A percentile compares a stretch with the other conserved stretches of the same genome.
These are phyloP conservation scores for Trametopsis cervina DNA, from an alignment of 768 basidiomycete species.

Conservation along the genomic window DNA sequence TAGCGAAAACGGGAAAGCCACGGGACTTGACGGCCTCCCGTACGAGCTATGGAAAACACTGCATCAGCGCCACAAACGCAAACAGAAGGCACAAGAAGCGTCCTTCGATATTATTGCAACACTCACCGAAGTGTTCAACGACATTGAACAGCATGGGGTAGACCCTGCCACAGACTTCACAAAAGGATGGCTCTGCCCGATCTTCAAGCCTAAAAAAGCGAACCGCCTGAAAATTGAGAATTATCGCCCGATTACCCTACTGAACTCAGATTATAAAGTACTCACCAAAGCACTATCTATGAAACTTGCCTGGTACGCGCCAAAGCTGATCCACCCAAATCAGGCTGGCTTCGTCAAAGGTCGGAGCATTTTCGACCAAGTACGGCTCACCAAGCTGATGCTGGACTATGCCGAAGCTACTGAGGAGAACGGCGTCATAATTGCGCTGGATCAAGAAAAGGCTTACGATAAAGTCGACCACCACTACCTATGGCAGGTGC, in stretches of 20 bases:
- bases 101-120: not conserved
- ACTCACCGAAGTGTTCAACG: slow-evolving; percentile 3
- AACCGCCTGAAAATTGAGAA: slow-evolving; percentile 9
- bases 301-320: slow-evolving; percentile 3
- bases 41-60: slow-evolving; percentile 10
- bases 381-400: slow-evolving; percentile 5
- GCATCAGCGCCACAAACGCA: not conserved
- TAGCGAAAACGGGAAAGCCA: not conserved
- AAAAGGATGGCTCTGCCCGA: slow-evolving; percentile 13
- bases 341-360: slow-evolving; percentile 16
- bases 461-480: slow-evolving; percentile 16
- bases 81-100: not conserved
- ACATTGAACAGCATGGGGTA: slow-evolving; percentile 11
- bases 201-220: slow-evolving; percentile 15
- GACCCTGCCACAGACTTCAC: not conserved
- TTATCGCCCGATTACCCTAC: slow-evolving; percentile 14
- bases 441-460: slow-evolving; percentile 17
- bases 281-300: slow-evolving; percentile 9
- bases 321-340: slow-evolving; percentile 1
- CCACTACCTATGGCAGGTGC: slow-evolving; percentile 11
- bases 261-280: slow-evolving; percentile 20
- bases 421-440: slow-evolving; percentile 10
- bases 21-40: slow-evolving; percentile 4
- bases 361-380: slow-evolving; percentile 13
- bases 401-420: slow-evolving; percentile 8